Percentiles rank a stretch among this genome's conserved stretches.
phyloP scores from a whole-genome alignment of 2,329 filamentous ascomycete species.

The Phyllosticta capitalensis region DNA sequence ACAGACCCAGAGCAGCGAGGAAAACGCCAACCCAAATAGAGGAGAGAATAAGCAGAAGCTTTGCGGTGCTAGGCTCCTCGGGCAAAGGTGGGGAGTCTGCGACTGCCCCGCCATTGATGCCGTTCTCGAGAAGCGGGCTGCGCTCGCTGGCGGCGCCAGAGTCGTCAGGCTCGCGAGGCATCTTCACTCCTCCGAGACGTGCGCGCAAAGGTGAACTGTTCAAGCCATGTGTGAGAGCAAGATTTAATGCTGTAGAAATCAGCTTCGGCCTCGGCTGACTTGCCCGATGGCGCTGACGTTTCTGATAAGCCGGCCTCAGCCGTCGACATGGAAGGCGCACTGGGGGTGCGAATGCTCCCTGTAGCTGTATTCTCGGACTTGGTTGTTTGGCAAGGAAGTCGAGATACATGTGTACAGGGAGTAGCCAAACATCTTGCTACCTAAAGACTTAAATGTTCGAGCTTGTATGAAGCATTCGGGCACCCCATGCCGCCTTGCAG shows the following conservation, averaged over 20 bases:
- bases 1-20: constrained; percentile 44
- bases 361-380: too few relatives aligned
- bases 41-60: constrained; percentile 39
- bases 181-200: neutral
- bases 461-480: too few relatives aligned
- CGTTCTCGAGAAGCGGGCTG: constrained; percentile 7
- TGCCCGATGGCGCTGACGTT: neutral
- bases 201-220: neutral
- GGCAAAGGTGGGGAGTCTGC: neutral
- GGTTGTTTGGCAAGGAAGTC: too few relatives aligned
- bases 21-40: constrained; percentile 47
- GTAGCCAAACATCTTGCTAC: too few relatives aligned
- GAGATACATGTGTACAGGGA: too few relatives aligned
- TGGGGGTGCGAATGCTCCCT: too few relatives aligned
- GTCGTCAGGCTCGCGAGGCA: neutral
- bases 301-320: neutral
- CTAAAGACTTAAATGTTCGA: too few relatives aligned
- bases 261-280: neutral
- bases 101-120: constrained; percentile 1
- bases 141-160: constrained; percentile 3
- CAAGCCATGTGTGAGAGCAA: neutral
- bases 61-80: constrained; percentile 37
- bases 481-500: too few relatives aligned
- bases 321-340: neutral
- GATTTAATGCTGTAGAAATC: neutral